Evolutionary conservation across 441 rosid genomes (phyloP), one percentile per base, ranked within the genome.

Genomic region (Aquilaria agallochum): DNA sequence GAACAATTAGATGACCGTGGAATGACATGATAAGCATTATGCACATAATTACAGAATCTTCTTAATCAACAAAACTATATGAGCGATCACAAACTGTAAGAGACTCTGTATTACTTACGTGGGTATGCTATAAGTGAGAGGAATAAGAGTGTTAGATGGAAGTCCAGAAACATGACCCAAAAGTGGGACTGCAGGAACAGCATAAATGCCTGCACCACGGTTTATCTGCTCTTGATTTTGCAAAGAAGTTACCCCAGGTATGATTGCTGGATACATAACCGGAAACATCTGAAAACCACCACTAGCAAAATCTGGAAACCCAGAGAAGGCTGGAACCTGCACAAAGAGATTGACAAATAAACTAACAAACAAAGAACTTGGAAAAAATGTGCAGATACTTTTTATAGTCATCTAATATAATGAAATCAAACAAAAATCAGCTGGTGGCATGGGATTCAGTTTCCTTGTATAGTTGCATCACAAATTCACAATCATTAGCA

Each of bases 161-260:
- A 87, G 65, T 73, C 92, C 97, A 62, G 87, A 53, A 58, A 78
- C 27, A 50, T 81, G 74, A 47, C 90, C 89, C 77, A 72, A 72
- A 68, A 59, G 75, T 12, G 94, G 90, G 20, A 79, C 78, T 50
- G 81, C 83, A 65, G 94, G 89, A 65, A 91, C 88, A 3, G 99
- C 99, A 54, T 94, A 94, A 32, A 94, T 70, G 36, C 99, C 97
- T 11, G 96, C 86, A 45, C 92, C 91, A 45, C 79, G 80, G 68
- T 84, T 87, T 60, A 13, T 51, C 58, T 83, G 90, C 31, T 85
- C 90, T 59, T 89, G 93, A 68, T 74, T 77, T 40, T 74, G 86
- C 13, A 48, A 67, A 42, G 67, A 67, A 72, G 73, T 71, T n/a
- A 56, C 30, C 12, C 83, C 86, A 2, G 87, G 78, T 69, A 70